Conservation (phyloP, 1,139 yeast species). For the Arxiozyma slooffiae region DNA sequence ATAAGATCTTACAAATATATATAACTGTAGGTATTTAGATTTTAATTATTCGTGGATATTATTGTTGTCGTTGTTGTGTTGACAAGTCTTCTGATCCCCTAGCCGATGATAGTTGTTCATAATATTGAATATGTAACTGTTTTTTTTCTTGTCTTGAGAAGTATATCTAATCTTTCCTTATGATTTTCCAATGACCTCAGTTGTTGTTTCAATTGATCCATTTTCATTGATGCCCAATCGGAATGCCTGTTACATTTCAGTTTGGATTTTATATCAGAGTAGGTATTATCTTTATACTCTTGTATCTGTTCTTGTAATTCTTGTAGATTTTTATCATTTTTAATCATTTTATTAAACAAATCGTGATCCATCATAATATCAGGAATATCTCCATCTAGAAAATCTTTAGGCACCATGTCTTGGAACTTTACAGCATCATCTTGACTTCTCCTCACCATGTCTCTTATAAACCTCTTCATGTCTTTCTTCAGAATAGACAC, state of each 20-base stretch:
- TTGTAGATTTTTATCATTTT: slow-evolving; percentile 20
- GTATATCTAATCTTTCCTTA: slow-evolving; percentile 19
- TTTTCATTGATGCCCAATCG: slow-evolving; percentile 24
- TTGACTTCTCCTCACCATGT: slow-evolving; percentile 14
- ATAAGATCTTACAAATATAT: background rate
- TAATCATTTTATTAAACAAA: slow-evolving; percentile 32
- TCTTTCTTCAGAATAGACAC: slow-evolving; percentile 14
- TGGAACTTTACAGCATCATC: slow-evolving; percentile 25
- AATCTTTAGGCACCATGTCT: slow-evolving; percentile 16
- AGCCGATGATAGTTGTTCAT: slow-evolving; percentile 13
- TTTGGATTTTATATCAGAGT: slow-evolving; percentile 15
- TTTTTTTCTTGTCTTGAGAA: slow-evolving; percentile 22
- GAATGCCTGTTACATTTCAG: slow-evolving; percentile 23
- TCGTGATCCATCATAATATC: slow-evolving; percentile 27
- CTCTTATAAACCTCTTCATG: slow-evolving; percentile 12
- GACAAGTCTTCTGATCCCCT: background rate
- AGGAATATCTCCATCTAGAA: slow-evolving; percentile 14
- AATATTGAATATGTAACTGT: slow-evolving; percentile 23
- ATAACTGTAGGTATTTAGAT: background rate
- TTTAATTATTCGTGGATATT: background rate
- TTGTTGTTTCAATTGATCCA: slow-evolving; percentile 19
- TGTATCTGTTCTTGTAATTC: slow-evolving; percentile 16
- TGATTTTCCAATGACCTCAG: slow-evolving; percentile 20
- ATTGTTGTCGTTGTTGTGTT: background rate
- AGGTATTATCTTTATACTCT: slow-evolving; percentile 11